Evolutionary conservation across 2,329 filamentous ascomycete species (phyloP), one percentile per base, ranked within the genome.

Genomic region (Metarhizium rileyi): DNA sequence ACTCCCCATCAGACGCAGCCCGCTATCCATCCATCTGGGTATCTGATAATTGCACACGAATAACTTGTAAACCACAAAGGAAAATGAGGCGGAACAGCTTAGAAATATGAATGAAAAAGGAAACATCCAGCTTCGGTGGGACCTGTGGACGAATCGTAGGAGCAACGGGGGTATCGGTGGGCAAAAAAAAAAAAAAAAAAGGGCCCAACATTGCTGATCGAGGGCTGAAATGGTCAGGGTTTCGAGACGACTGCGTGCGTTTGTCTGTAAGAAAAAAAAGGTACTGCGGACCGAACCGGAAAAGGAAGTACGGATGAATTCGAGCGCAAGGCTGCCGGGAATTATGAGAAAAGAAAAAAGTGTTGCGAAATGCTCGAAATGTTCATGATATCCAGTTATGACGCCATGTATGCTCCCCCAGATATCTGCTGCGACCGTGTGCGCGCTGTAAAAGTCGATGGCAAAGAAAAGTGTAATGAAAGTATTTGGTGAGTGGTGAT

Each of bases 401-500:
- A 26, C 46, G n/a, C 25, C 36, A 14, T 47, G 36, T 12, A 38
- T 38, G 35, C 35, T 38, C 4, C 14, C 22, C 38, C 20, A 18
- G 20, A n/a, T 46, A 3, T 44, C 27, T 48, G 46, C 46, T 44
- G 47, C 47, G 47, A 48, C 38, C 47, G 30, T 42, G 16, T 43
- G 46, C 47, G 47, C 46, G 38, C 46, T 35, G 35, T 38, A n/a
- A 30, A 20, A 23, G 38, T 38, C 12, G 16, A 47, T 28, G 16
- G 40, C 16, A 47, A 9, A 18, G 44, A 38, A 18, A 30, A 44
- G 25, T 28, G 18, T 20, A 40, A 41, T 22, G 27, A 36, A 25
- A 23, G n/a, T 28, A 44, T 30, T 44, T 23, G 42, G 38, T 50
- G 49, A 50, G 40, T 47, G 40, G 49, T 18, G 44, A 47, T 47